phyloP scores from a whole-genome alignment of 2,329 filamentous ascomycete genomes.

The Diaporthe longicolla region DNA sequence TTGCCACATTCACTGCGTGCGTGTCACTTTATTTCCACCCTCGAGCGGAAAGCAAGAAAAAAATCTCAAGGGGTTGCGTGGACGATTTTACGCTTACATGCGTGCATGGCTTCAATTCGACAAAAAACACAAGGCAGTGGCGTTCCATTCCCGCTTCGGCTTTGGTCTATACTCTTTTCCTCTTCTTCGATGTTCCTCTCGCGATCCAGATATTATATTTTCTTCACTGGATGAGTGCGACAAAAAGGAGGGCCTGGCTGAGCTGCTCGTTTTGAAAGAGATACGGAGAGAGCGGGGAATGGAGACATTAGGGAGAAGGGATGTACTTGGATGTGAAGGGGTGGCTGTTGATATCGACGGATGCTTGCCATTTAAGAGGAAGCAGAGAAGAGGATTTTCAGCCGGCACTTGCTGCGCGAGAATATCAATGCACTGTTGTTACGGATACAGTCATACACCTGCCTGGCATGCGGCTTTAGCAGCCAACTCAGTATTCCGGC shows the following conservation, averaged over 20 bases:
- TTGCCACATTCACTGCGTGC: conserved; percentile 15
- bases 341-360: conserved; percentile 1
- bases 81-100: conserved; percentile 42
- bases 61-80: conserved; percentile 1
- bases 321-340: conserved; percentile 5
- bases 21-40: conserved; percentile 7
- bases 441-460: conserved; percentile 9
- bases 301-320: background rate
- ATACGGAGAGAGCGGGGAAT: background rate
- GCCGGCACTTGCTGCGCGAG: conserved; percentile 11
- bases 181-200: background rate
- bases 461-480: conserved; percentile 13
- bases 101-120: conserved; percentile 38
- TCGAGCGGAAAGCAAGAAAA: conserved; percentile 32
- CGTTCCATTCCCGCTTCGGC: conserved; percentile 26
- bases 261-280: background rate
- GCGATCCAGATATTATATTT: conserved; percentile 24
- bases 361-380: background rate
- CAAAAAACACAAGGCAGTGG: conserved; percentile 23
- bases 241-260: conserved; percentile 8
- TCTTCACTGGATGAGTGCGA: conserved; percentile 32
- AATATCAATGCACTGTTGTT: conserved; percentile 3
- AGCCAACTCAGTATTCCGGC: conserved; percentile 23
- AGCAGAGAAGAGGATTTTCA: conserved; percentile 4
- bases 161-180: conserved; percentile 2